These are phyloP conservation scores for Tagetes patula DNA, from an alignment of 129 eudicot genomes.

Conservation along the genomic window DNA sequence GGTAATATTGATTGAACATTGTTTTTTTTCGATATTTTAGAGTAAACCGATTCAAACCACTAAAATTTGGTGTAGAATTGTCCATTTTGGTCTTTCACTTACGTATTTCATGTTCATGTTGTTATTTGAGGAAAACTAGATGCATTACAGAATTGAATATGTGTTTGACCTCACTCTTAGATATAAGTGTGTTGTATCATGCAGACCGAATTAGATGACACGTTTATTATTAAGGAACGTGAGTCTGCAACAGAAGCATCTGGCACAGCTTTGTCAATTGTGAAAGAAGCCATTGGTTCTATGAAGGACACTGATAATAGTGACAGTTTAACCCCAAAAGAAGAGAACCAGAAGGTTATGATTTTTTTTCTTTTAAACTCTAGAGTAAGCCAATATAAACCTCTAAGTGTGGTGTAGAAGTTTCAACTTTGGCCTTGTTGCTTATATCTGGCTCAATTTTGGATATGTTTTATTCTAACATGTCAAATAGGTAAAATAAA, in stretches of 20 bases:
- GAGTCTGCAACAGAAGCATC: slow-evolving; percentile 64
- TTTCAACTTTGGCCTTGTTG: not conserved
- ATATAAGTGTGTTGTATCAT: slow-evolving; percentile 1
- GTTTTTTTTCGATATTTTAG: not conserved
- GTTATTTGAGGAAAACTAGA: not conserved
- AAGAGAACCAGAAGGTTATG: slow-evolving; percentile 27
- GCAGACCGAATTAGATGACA: slow-evolving; percentile 33
- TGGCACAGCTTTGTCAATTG: slow-evolving; percentile 55
- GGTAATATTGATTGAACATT: slow-evolving; percentile 16
- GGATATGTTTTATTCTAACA: not conserved
- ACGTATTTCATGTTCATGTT: not conserved
- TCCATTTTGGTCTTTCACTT: not conserved
- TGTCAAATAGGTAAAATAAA: not conserved
- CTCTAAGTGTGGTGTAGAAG: not conserved
- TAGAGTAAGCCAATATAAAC: not conserved
- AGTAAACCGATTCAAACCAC: not conserved
- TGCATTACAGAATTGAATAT: not conserved
- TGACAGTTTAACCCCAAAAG: slow-evolving; percentile 24
- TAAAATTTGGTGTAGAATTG: slow-evolving; percentile 5
- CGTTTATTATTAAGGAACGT: slow-evolving; percentile 48
- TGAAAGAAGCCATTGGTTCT: slow-evolving; percentile 32
- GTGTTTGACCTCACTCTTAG: slow-evolving; percentile 9
- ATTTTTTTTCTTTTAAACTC: not conserved
- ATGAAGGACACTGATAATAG: slow-evolving; percentile 4
- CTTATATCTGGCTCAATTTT: not conserved